Evolutionary conservation across 805 yeast species (phyloP).

Genomic region (Nakazawaea laoshanensis): DNA sequence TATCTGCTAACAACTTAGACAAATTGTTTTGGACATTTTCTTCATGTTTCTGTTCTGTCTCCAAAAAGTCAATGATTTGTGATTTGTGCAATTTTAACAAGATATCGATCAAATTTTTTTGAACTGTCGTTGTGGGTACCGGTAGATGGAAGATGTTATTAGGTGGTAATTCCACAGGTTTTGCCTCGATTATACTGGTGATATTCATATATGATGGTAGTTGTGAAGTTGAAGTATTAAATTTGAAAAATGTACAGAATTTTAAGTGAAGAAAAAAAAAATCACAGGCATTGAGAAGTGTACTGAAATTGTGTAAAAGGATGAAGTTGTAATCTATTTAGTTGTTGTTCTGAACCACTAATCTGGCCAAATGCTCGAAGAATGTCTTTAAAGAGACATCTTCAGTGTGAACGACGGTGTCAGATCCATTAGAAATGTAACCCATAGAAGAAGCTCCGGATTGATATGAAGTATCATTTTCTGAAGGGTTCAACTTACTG

Average conservation of each 20-base stretch:
- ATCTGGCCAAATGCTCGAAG: conserved; percentile 88
- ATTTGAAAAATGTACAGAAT: conserved; percentile 91
- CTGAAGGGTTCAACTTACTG: conserved; percentile 92
- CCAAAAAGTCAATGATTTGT: conserved; percentile 11
- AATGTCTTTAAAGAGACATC: conserved; percentile 93
- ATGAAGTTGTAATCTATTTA: neutral
- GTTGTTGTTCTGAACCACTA: conserved; percentile 51
- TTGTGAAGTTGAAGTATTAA: conserved; percentile 54
- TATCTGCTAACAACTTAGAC: conserved; percentile 34
- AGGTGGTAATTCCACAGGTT: neutral
- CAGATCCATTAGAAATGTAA: conserved; percentile 31
- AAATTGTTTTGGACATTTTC: conserved; percentile 14
- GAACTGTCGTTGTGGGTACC: conserved; percentile 32
- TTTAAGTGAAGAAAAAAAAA: no score
- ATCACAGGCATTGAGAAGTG: neutral
- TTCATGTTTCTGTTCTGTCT: conserved; percentile 1
- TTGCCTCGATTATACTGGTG: conserved; percentile 4
- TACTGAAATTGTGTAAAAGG: neutral
- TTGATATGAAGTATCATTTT: conserved; percentile 42
- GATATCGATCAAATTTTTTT: conserved; percentile 33
- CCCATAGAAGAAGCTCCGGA: conserved; percentile 39
- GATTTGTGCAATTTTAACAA: conserved; percentile 31
- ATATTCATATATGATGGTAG: conserved; percentile 6
- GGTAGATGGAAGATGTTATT: conserved; percentile 26
- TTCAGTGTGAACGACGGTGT: conserved; percentile 88